These are phyloP conservation scores for Mycosphaerella arachidis DNA, from an alignment of 2,329 filamentous ascomycete species.

Conservation along the genomic window DNA sequence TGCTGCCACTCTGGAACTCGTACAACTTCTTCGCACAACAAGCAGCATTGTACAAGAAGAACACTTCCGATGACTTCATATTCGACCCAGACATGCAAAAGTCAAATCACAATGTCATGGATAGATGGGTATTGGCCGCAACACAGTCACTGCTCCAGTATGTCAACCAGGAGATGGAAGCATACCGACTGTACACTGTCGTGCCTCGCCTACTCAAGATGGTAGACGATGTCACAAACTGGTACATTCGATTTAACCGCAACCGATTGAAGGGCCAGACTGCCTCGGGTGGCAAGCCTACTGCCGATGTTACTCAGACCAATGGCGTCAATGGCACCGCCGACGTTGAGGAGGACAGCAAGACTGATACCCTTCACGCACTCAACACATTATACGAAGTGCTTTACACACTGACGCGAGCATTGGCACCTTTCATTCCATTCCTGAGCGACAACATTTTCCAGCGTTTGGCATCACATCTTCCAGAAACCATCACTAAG, in stretches of 20 bases:
- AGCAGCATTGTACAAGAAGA: conserved; percentile 79
- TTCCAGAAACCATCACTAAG: conserved; percentile 62
- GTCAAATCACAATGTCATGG: conserved; percentile 86
- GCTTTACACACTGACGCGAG: conserved; percentile 80
- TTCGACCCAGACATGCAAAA: conserved; percentile 74
- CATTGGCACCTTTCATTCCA: conserved; percentile 88
- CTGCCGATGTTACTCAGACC: conserved; percentile 16
- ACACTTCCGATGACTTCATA: conserved; percentile 67
- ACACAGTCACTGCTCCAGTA: conserved; percentile 88
- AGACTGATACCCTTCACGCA: conserved; percentile 78
- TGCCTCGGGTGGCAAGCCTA: conserved; percentile 15
- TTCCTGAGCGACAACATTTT: conserved; percentile 97
- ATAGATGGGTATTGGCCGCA: conserved; percentile 88
- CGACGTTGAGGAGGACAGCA: conserved; percentile 62
- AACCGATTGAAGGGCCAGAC: conserved; percentile 73
- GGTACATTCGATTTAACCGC: conserved; percentile 95
- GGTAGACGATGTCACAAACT: conserved; percentile 96
- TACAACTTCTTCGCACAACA: conserved; percentile 96
- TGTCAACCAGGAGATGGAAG: conserved; percentile 87
- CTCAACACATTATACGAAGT: conserved; percentile 94
- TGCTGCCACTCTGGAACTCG: conserved; percentile 90
- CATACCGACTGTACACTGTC: conserved; percentile 72
- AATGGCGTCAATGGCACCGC: conserved; percentile 19
- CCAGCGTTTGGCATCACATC: conserved; percentile 72
- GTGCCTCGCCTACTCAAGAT: conserved; percentile 68